Evolutionary conservation across 345 rosid species (phyloP), one percentile per base, ranked within the genome.

Genomic region (Dipteronia sinensis): DNA sequence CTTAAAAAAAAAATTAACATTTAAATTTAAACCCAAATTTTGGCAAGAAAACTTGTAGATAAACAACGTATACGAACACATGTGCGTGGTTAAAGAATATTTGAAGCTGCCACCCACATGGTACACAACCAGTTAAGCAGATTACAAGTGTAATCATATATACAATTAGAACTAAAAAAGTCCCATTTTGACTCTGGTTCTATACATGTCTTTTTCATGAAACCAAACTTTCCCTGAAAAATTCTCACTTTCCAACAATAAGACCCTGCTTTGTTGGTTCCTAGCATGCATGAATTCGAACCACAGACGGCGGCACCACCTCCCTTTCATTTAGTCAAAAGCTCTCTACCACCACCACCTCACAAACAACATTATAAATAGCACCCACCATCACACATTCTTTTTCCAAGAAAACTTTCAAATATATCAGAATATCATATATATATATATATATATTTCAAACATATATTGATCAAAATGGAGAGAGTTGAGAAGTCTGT

Each of bases 251-350:
- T 78, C 74, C 7, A 72, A 67, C 46, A 42, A 7, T 2, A 46
- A 42, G 73, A 72, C 34, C 46, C 75, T 29, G 53, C 29, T 31
- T 61, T 53, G 59, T 66, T 66, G 49, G 61, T 22, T 58, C 81
- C 75, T 69, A 76, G 42, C 42, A 29, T 49, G 63, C 66, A 31
- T 49, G 46, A 42, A 42, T 9, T 9, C 9, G 46, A 42, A 40
- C 38, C 38, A 55, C 1, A 55, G 63, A 72, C 72, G 85, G 86
- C 84, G 69, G 78, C 87, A 77, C 19, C 29, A 19, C 25, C 46
- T 7, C 65, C 56, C 77, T 29, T 17, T 17, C 42, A 13, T 62
- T 62, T 40, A 8, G 58, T 62, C 42, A 65, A 75, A 27, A 65
- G 49, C 71, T 44, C 25, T n/a, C 75, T 65, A 40, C 10, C 44